Percentiles rank a stretch among this genome's conserved stretches.
Conservation (phyloP, 1,284 basidiomycete species). For the Moesziomyces sp. region DNA sequence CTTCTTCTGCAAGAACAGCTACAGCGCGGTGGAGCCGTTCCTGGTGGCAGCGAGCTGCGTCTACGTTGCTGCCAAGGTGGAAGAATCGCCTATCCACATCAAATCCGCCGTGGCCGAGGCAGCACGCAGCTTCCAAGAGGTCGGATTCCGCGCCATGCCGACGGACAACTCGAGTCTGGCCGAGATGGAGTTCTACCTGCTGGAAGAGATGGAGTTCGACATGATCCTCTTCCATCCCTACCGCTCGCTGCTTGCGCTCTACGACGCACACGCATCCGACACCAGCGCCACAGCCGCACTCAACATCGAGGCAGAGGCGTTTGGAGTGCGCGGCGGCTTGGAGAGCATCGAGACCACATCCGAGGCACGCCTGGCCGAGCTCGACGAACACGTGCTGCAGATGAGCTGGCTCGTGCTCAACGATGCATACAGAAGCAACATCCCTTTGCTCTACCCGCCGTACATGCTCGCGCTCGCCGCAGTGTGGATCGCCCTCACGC, state of each 20-base stretch:
- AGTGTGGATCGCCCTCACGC: constrained; percentile 75
- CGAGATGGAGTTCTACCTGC: constrained; percentile 98
- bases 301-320: constrained; percentile 13
- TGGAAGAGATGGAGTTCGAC: constrained; percentile 96
- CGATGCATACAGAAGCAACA: constrained; percentile 90
- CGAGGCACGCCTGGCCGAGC: constrained; percentile 63
- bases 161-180: constrained; percentile 84
- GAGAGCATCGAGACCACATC: constrained; percentile 30
- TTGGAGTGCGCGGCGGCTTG: constrained; percentile 5
- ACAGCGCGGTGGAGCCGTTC: constrained; percentile 92
- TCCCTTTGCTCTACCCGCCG: constrained; percentile 90
- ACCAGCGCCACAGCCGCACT: neutral
- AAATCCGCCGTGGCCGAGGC: constrained; percentile 90
- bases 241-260: constrained; percentile 82
- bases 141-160: constrained; percentile 72
- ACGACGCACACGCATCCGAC: constrained; percentile 69
- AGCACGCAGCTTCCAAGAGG: constrained; percentile 67
- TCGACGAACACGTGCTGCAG: constrained; percentile 70
- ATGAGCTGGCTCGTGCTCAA: constrained; percentile 85
- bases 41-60: constrained; percentile 91
- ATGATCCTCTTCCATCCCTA: constrained; percentile 94
- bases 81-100: constrained; percentile 94
- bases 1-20: constrained; percentile 77
- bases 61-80: constrained; percentile 95
- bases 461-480: constrained; percentile 92